Base-by-base conservation (phyloP, 2,329 filamentous ascomycete genomes). In the Talaromyces sp. region DNA sequence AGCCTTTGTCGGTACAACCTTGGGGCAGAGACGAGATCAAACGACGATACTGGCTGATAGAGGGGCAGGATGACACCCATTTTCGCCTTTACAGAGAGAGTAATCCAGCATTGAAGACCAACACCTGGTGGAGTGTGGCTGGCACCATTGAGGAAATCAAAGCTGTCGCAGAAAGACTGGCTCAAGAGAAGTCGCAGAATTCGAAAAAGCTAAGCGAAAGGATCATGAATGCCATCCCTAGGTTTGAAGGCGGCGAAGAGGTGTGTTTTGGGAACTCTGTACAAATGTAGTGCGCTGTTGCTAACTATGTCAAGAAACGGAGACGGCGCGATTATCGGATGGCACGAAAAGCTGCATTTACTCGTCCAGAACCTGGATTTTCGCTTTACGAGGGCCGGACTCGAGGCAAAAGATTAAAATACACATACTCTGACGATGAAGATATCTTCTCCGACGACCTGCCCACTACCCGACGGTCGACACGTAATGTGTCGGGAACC, bases 361-460 rank as follows among this genome's bases (percentile, higher is more conserved):
- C 89, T 66, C 86, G 92, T 5, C 91, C 92, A 6, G 93, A 96
- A 67, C 88, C 89, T 10, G 92, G 92, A 4, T 96, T 93, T 72
- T 97, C 93, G 0, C 81, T 96, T 61, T 99, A 99, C 73, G 95
- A 99, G 78, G 95, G 95, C 55, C 90, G 95, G 58, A 99, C 96
- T 5, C 87, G 95, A 62, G 95, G 95, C 60, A 98, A 99, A 80
- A 89, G 93, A 63, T 89, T 96, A 78, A 96, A 93, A 75, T 99
- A 99, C 71, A 99, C 91, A 0, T 99, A 90, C 71, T 96, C 92
- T 0, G 93, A 97, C 57, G 91, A 96, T 26, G 91, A 96, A 66
- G 88, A 88, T 38, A 86, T 88, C 17, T 85, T 86, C 53, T 81
- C 78, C 56, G 84, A 73, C 72, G 93, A 80, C 62, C 77, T 78